These are phyloP conservation scores for Cladophialophora exuberans DNA, from an alignment of 2,329 filamentous ascomycete species.

Conservation along the genomic window DNA sequence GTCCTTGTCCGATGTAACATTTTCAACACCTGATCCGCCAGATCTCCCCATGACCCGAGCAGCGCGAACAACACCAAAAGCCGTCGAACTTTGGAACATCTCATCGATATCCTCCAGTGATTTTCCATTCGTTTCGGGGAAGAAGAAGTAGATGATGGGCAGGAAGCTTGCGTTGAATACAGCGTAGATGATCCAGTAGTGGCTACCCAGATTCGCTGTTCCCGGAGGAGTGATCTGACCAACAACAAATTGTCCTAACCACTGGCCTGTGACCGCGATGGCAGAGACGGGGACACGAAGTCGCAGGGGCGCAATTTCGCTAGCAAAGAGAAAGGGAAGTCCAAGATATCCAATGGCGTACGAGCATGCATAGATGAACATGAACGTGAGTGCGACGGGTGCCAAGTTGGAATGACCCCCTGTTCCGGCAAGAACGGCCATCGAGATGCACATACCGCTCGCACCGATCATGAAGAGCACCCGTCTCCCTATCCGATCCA, in stretches of 20 bases:
- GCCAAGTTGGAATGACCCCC: not conserved
- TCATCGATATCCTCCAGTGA: constrained; percentile 66
- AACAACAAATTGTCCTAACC: constrained; percentile 66
- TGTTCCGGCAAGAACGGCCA: constrained; percentile 7
- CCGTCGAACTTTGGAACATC: constrained; percentile 36
- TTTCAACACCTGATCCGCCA: not conserved
- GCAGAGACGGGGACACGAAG: constrained; percentile 48
- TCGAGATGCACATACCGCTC: constrained; percentile 5
- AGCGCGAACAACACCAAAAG: not conserved
- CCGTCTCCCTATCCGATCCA: constrained; percentile 5
- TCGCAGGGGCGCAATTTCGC: constrained; percentile 49
- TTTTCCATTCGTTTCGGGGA: constrained; percentile 62
- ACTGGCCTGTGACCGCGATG: constrained; percentile 51
- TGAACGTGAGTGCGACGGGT: constrained; percentile 1
- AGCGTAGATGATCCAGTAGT: constrained; percentile 31
- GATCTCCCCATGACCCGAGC: constrained; percentile 1
- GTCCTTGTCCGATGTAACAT: not conserved
- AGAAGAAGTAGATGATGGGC: constrained; percentile 11
- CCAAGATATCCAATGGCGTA: constrained; percentile 1
- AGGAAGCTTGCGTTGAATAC: constrained; percentile 43
- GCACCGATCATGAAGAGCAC: constrained; percentile 8
- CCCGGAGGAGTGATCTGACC: constrained; percentile 60
- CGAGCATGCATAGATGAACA: constrained; percentile 7
- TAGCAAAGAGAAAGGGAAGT: constrained; percentile 8
- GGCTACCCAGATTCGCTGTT: constrained; percentile 47